Evolutionary conservation across 805 yeast species (phyloP).

Genomic region (Spathaspora boniae): DNA sequence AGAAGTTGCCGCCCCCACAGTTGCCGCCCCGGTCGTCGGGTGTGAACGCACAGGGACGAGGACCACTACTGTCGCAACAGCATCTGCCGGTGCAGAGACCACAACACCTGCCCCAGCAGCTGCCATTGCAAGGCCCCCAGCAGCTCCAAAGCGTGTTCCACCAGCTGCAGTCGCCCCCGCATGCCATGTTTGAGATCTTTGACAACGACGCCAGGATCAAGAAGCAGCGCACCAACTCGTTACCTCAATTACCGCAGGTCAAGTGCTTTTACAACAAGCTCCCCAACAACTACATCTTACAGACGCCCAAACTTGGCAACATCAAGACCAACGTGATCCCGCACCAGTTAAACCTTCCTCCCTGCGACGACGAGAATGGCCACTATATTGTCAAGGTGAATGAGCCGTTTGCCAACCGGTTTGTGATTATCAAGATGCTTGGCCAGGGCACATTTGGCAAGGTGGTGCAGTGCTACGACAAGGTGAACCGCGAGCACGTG

Average conservation of each 20-base stretch:
- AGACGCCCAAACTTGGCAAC: constrained; percentile 35
- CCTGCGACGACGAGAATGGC: constrained; percentile 69
- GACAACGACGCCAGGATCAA: constrained; percentile 13
- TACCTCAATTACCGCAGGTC: constrained; percentile 45
- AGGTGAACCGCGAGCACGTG: constrained; percentile 52
- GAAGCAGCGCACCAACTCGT: constrained; percentile 40
- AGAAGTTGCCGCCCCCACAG: neutral
- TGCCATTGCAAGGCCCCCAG: neutral
- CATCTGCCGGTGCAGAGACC: neutral
- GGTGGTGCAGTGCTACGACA: constrained; percentile 80
- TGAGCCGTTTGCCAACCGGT: constrained; percentile 70
- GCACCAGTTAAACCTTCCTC: constrained; percentile 26
- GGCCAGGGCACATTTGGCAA: constrained; percentile 96
- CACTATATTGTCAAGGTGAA: constrained; percentile 63
- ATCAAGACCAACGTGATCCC: constrained; percentile 39
- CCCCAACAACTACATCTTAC: constrained; percentile 33
- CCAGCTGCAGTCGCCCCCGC: neutral
- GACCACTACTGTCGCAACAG: too few species aligned
- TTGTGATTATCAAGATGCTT: constrained; percentile 59
- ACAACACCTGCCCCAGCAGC: neutral
- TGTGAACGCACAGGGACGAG: neutral
- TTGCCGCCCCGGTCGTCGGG: too few species aligned
- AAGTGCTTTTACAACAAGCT: constrained; percentile 38
- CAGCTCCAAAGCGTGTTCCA: neutral
- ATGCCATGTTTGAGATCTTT: constrained; percentile 1